Base-by-base conservation (phyloP, 2,329 filamentous ascomycete species). In the Colletotrichum sojae region DNA sequence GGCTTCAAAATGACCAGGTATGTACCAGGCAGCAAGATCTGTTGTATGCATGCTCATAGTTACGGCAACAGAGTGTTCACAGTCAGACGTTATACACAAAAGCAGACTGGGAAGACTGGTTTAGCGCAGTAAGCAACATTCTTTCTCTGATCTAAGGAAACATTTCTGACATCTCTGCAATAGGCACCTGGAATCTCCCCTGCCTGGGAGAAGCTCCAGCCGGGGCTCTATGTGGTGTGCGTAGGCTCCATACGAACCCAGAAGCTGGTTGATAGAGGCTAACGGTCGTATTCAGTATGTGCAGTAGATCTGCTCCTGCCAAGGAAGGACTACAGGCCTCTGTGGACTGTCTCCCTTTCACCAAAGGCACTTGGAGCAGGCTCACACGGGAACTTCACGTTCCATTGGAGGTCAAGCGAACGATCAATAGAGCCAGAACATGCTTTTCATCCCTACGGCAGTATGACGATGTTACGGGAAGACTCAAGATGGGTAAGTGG, bases 101-200 rank as follows among this genome's bases (percentile, higher is more conserved):
- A 51, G 61, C 53, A 39, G 46, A 68, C 16, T 68, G 65, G 65
- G 65, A 68, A 0, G 58, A 25, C 3, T 65, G 60, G 60, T 55
- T 68, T 1, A 15, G 39, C 15, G 22, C 15, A 16, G 65, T 68
- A 48, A 20, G 46, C 20, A 20, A 12, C n/a, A 22, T 20, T 20
- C 16, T 3, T 1, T 27, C 0, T 27, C 16, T 49, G 22, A 10
- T 36, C 31, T 22, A 6, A 1, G 18, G 0, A 13, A 48, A 3
- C 0, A 0, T 25, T 25, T 4, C 31, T 36, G 31, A 36, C 31
- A 9, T 36, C 31, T 10, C 31, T 36, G 3, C 4, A 3, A 36
- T 36, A 68, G 60, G 6, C 61, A 13, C 45, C 25, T 1, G 18
- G 20, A 6, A 39, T 27, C 6, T 63, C 64, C 13, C 22, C 58